Percentiles rank a stretch among this genome's conserved stretches.
These are phyloP conservation scores for Immersiporthe knoxdaviesiana DNA, from an alignment of 2,329 filamentous ascomycete genomes.

Conservation along the genomic window DNA sequence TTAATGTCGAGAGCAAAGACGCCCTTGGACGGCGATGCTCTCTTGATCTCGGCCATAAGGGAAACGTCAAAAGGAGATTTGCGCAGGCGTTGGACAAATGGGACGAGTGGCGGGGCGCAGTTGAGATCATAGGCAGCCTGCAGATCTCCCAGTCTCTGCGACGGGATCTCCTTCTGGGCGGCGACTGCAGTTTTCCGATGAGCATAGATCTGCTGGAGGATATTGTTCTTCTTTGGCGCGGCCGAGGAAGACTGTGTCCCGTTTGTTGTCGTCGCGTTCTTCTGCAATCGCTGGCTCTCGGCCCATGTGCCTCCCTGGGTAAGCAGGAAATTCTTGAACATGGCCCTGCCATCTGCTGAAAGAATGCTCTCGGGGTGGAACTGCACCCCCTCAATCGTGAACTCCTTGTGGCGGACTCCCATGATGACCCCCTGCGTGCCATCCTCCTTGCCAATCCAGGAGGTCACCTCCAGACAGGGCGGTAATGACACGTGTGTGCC, in stretches of 20 bases:
- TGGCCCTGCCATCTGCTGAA: constrained; percentile 81
- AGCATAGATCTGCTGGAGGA: constrained; percentile 87
- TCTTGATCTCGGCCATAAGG: constrained; percentile 96
- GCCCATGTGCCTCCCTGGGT: constrained; percentile 92
- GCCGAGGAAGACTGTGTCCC: constrained; percentile 11
- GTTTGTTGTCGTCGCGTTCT: constrained; percentile 40
- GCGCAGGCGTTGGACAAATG: constrained; percentile 77
- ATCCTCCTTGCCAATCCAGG: constrained; percentile 80
- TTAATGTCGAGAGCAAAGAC: constrained; percentile 86
- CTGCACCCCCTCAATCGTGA: constrained; percentile 91
- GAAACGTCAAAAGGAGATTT: constrained; percentile 87
- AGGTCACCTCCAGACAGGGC: constrained; percentile 83
- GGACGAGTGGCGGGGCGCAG: constrained; percentile 80
- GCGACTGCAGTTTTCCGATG: constrained; percentile 76
- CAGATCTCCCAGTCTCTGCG: constrained; percentile 79
- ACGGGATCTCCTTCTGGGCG: constrained; percentile 82
- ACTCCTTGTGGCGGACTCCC: constrained; percentile 92
- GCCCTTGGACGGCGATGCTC: constrained; percentile 94
- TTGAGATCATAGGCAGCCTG: constrained; percentile 85
- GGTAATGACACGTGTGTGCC: constrained; percentile 89
- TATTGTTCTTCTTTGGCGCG: constrained; percentile 66
- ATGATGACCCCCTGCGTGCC: constrained; percentile 88
- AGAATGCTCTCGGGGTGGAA: constrained; percentile 98
- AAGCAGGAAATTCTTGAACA: constrained; percentile 90
- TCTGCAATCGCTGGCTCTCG: constrained; percentile 68